Base-by-base conservation (phyloP, 805 yeast genomes). In the Suhomyces canberraensis region DNA sequence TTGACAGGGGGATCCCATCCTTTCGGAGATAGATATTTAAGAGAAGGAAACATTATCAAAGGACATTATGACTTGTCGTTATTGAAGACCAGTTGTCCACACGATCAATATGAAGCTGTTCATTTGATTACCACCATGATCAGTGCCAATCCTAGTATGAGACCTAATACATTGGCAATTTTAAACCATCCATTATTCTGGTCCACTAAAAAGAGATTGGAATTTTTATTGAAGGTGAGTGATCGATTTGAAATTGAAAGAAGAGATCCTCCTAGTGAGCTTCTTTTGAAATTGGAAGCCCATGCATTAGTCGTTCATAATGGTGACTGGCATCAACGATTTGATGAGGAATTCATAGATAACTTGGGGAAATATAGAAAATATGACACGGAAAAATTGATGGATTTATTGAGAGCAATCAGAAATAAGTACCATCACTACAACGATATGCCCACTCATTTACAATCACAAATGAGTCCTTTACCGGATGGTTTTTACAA, bases 341-440 rank as follows among this genome's bases (percentile, higher is more conserved):
- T 93, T 56, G 95, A 88, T 51, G 54, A 64, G n/a, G 64, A 69
- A 11, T 85, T 91, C 51, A 71, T 86, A 65, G 85, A 81, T 20
- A 89, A 91, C 53, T 69, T 93, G 45, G 96, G 95, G 14, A 87
- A 86, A 54, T 93, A 88, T 57, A 74, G 99, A 48, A 90, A 88
- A 58, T 93, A 93, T 58, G 82, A 83, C 45, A 75, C 84, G 0
- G 78, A 75, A 39, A 84, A 80, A 49, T 61, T 93, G 31, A 78
- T 89, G 80, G 98, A 93, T 57, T 63, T 93, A 35, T 61, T 93
- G 40, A 69, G 99, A 40, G 96, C 96, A 0, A 60, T 93, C 48
- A 73, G 99, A 50, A 93, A 93, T 64, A 93, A 93, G 59, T 83
- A 87, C 52, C 98, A 93, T 58, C 99, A 93, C 58, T 91, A 75